Evolutionary conservation across 202 grass and related monocot species (phyloP), one percentile per base, ranked within the genome.

Genomic region (Eragrostis tef): DNA sequence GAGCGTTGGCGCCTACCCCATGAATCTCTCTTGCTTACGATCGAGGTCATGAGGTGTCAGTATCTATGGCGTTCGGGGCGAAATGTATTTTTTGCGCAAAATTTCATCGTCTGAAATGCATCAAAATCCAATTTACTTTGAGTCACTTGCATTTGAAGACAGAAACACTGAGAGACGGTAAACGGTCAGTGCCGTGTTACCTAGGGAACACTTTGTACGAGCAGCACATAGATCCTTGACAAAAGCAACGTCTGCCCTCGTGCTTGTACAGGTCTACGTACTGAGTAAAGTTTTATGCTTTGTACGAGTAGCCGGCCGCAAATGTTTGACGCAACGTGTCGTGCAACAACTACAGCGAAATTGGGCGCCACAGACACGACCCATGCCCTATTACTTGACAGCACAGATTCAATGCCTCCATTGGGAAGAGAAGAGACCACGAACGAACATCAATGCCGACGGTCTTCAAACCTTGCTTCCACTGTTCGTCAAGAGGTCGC

Each of bases 321-420:
- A 46, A 47, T 14, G 52, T 11, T 67, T 43, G 77, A 81, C n/a
- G 70, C 65, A 50, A 81, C 84, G 60, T n/a, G 56, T 10, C 62
- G 4, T 13, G 49, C 19, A 17, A 7, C 47, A 3, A 29, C 17
- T 2, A 4, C 31, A 47, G 6, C 47, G n/a, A 20, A 43, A 20
- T 44, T 52, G 57, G 57, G 67, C 77, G 57, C 69, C 76, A 67
- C 77, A 52, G 84, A 67, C 77, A 52, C 9, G 69, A 42, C 59
- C 8, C 19, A 7, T 27, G 58, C 68, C 11, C 70, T 31, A 31
- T 24, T 20, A 42, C 11, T 57, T 24, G 49, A 62, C 71, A 62
- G 36, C 34, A 17, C 26, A 52, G 53, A 66, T 66, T 81, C 53
- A 81, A 80, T 80, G 50, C 49, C 5, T 9, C 27, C 50, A 12